phyloP scores from a whole-genome alignment of 371 early-diverging fungal genomes.

The Apophysomyces elegans region DNA sequence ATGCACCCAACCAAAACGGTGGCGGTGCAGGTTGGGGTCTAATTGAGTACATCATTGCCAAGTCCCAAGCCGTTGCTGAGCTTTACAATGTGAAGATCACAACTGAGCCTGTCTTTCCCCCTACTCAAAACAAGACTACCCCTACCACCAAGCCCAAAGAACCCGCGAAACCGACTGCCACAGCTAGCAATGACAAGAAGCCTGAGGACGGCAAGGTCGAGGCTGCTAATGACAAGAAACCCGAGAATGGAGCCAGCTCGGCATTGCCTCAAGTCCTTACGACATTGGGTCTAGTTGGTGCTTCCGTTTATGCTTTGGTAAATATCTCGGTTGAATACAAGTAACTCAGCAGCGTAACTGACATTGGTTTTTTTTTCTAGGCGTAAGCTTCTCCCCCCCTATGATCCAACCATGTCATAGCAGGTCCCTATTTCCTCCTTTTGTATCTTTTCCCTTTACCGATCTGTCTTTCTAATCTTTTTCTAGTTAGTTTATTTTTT shows the following conservation, averaged over 20 bases:
- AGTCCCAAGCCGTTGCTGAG: slow-evolving; percentile 38
- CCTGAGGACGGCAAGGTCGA: slow-evolving; percentile 3
- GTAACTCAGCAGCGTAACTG: slow-evolving; percentile 4
- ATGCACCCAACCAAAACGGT: slow-evolving; percentile 37
- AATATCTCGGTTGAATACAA: slow-evolving; percentile 4
- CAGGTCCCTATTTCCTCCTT: too few relatives aligned
- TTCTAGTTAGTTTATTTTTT: too few relatives aligned
- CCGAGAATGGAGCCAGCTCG: background rate
- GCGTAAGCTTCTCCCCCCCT: slow-evolving; percentile 1
- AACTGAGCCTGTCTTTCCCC: slow-evolving; percentile 44
- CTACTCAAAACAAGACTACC: slow-evolving; percentile 21
- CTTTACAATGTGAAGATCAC: slow-evolving; percentile 51
- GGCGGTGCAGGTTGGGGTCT: slow-evolving; percentile 57
- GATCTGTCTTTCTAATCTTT: too few relatives aligned
- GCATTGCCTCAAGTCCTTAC: slow-evolving; percentile 14
- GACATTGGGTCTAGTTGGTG: slow-evolving; percentile 6
- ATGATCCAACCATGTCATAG: too few relatives aligned
- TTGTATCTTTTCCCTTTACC: too few relatives aligned
- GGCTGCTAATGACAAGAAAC: slow-evolving; percentile 5
- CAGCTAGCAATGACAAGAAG: slow-evolving; percentile 12
- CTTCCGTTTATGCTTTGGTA: slow-evolving; percentile 9
- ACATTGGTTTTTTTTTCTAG: background rate
- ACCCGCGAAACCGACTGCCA: background rate
- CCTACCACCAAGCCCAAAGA: slow-evolving; percentile 14
- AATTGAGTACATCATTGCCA: slow-evolving; percentile 49